Evolutionary conservation across 139 green algal genomes (phyloP), one percentile per base, ranked within the genome.

Genomic region (Zygnema circumcarinatum): DNA sequence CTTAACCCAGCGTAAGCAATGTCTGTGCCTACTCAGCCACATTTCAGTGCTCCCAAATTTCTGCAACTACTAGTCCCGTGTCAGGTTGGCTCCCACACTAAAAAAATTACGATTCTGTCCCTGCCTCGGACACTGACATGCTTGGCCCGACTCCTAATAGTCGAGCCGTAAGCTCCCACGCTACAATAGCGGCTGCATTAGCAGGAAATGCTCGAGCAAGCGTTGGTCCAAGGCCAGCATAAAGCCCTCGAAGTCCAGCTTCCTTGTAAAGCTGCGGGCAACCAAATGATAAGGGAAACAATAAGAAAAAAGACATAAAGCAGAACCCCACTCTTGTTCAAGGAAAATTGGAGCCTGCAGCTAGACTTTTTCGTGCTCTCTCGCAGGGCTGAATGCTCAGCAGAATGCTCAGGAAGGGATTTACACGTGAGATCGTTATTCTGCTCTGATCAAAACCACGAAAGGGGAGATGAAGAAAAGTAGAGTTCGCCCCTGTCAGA

Each of bases 181-280:
- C 56, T 21, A 91, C 83, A 87, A 91, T 40, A 31, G 87, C 83
- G 16, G 83, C 83, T 25, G 87, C 87, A 76, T 91, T 91, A 7
- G 87, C 81, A 0, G 87, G 87, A 69, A 91, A 91, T 2, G 87
- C 87, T 38, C 87, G 81, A 11, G 74, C 21, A 1, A 91, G 47
- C 16, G 83, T 87, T 32, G 87, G 87, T 22, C 41, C 1, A 2
- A 91, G 73, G 22, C 87, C 87, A 0, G 83, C 83, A 62, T 91
- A 91, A 35, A 91, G 52, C 0, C 68, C 81, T n/a, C 62, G 0
- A 16, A 91, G 3, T 35, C 87, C 87, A 25, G 36, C 36, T 56
- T 83, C 36, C 21, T 38, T 32, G 1, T 89, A 82, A 32, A 88
- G 79, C 83, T 88, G 83, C n/a, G 40, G 21, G n/a, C n/a, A n/a